A percentile compares a stretch with the other conserved stretches of the same genome.
Conservation (phyloP, 176 grass and related monocot species). For the Aegilops speltoides region DNA sequence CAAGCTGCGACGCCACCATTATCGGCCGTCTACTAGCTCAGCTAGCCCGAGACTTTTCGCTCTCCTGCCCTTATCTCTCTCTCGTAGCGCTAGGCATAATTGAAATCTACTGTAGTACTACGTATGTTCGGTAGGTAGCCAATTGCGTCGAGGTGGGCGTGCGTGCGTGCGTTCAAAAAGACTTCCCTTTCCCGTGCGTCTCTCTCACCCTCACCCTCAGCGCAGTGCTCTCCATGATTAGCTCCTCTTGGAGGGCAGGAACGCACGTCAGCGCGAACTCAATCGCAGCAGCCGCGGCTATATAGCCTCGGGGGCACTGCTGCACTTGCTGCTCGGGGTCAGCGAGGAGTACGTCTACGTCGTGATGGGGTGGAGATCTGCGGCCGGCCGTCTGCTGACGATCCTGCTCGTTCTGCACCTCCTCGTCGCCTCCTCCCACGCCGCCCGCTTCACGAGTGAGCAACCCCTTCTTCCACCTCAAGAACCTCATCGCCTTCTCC, state of each 20-base stretch:
- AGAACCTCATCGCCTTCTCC: too few species aligned
- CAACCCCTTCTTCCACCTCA: background rate
- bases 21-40: background rate
- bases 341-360: background rate
- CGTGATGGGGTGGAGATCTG: conserved; percentile 31
- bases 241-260: background rate
- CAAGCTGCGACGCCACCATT: background rate
- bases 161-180: conserved; percentile 4
- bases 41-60: background rate
- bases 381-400: background rate
- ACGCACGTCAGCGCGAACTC: background rate
- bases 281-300: conserved; percentile 13
- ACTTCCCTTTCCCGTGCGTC: background rate
- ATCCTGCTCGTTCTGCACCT: conserved; percentile 33
- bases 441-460: conserved; percentile 43
- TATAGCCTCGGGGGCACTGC: conserved; percentile 12
- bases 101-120: background rate
- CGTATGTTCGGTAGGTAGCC: conserved; percentile 48
- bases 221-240: conserved; percentile 43
- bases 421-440: conserved; percentile 21
- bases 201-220: background rate
- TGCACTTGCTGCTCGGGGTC: background rate
- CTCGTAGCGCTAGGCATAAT: background rate
- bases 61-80: background rate
- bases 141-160: conserved; percentile 41